Conservation (phyloP, 768 basidiomycete genomes). For the Boletus huronensis region DNA sequence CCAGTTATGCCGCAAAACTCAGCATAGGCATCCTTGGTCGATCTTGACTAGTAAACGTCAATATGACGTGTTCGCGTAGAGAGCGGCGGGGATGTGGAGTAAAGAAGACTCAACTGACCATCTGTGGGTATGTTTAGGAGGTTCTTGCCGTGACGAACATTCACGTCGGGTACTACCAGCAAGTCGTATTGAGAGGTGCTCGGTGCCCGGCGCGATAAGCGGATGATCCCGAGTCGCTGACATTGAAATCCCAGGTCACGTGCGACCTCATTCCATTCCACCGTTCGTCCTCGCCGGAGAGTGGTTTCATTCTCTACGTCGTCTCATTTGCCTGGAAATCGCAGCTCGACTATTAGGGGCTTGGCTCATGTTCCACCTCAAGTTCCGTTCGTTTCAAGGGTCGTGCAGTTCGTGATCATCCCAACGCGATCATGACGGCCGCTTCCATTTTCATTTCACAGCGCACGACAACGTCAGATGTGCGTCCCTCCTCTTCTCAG, state of each 20-base stretch:
- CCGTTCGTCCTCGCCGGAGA: background rate
- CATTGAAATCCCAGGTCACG: conserved; percentile 20
- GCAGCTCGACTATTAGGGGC: conserved; percentile 1
- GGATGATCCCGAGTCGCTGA: conserved; percentile 22
- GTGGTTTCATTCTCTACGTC: background rate
- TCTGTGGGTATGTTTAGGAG: background rate
- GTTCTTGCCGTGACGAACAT: background rate
- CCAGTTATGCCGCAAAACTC: conserved; percentile 70
- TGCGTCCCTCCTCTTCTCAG: background rate
- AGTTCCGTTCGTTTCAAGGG: conserved; percentile 18
- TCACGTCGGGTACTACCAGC: background rate
- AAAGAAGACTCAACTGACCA: conserved; percentile 25
- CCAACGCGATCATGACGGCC: conserved; percentile 11
- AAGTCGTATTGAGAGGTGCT: background rate
- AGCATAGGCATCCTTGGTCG: conserved; percentile 42
- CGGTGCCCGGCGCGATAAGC: conserved; percentile 13
- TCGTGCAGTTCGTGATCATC: conserved; percentile 1
- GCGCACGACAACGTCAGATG: conserved; percentile 7
- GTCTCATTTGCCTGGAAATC: background rate
- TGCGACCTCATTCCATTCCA: background rate
- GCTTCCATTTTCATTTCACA: conserved; percentile 22
- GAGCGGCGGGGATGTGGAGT: background rate
- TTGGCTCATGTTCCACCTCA: conserved; percentile 6
- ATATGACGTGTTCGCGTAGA: background rate
- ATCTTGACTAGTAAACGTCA: conserved; percentile 21